Evolutionary conservation across 208 protist genomes (phyloP).

Genomic region (Leishmania gerbilli): DNA sequence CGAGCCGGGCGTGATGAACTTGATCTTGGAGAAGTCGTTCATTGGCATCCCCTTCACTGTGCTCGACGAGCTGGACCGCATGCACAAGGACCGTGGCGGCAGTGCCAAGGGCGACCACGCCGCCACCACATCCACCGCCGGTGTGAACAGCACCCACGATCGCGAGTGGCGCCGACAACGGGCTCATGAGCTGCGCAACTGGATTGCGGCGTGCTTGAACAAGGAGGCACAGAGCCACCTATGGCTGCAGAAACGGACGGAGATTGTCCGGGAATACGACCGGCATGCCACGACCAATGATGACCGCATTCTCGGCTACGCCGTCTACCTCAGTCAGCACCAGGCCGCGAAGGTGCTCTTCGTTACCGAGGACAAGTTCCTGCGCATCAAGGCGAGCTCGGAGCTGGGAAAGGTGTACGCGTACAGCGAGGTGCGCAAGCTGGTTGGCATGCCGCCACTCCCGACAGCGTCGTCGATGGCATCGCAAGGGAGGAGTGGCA

Average conservation of each 20-base stretch:
- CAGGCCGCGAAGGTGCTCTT: slow-evolving; percentile 53
- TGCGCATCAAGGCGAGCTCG: slow-evolving; percentile 68
- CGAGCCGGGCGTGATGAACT: slow-evolving; percentile 45
- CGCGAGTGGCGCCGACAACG: slow-evolving; percentile 35
- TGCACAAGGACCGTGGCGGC: slow-evolving; percentile 43
- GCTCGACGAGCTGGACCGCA: slow-evolving; percentile 72
- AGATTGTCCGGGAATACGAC: slow-evolving; percentile 68
- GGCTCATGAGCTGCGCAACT: slow-evolving; percentile 60
- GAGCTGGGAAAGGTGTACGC: slow-evolving; percentile 61
- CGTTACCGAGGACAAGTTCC: slow-evolving; percentile 83
- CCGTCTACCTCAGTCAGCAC: slow-evolving; percentile 58
- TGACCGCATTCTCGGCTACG: slow-evolving; percentile 83
- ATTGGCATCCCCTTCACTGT: slow-evolving; percentile 76
- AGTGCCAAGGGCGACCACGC: slow-evolving; percentile 1
- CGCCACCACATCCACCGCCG: slow-evolving; percentile 1
- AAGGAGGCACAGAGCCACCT: slow-evolving; percentile 23
- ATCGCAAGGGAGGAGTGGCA: not conserved
- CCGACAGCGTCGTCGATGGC: not conserved
- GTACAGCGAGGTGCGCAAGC: slow-evolving; percentile 44
- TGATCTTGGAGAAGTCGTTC: slow-evolving; percentile 51
- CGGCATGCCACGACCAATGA: slow-evolving; percentile 55
- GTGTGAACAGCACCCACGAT: slow-evolving; percentile 7
- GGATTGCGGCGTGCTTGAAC: slow-evolving; percentile 43
- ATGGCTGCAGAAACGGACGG: slow-evolving; percentile 62
- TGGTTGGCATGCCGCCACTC: slow-evolving; percentile 36